Evolutionary conservation across 352 stramenopile species (phyloP), one percentile per base, ranked within the genome.

Genomic region (Phytophthora sp.): DNA sequence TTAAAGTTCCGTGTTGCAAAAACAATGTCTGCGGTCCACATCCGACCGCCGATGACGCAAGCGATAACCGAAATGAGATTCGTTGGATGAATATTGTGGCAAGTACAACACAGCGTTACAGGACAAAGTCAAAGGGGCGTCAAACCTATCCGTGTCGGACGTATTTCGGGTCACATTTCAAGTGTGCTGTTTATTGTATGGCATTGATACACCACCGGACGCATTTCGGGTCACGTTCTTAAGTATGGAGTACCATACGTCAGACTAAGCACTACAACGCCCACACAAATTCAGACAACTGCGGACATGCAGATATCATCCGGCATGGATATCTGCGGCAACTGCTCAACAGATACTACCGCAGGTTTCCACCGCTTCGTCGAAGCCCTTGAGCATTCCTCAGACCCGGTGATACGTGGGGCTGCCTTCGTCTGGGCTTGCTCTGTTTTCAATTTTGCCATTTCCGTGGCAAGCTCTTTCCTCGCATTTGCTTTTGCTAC

Each of bases 241-340:
- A 20, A 44, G 16, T 44, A 23, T 44, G 2, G 36, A 21, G 36
- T 24, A 44, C 36, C 16, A 7, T n/a, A 23, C 3, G 12, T 24
- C 12, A 44, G n/a, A 0, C 3, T 44, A 15, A n/a, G 36, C 36
- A 44, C n/a, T 24, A 24, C 36, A 44, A 21, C 36, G 15, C 7
- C n/a, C n/a, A n/a, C n/a, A n/a, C n/a, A n/a, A n/a, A n/a, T n/a
- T 44, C 36, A 44, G 36, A 24, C 36, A 44, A 44, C 36, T 16
- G 18, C 36, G 13, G 36, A 44, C 36, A 44, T 44, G n/a, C 16
- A 23, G 36, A 44, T 44, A 44, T 26, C 36, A 11, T n/a, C 36
- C 8, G 35, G 36, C 18, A 11, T 16, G 12, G n/a, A 2, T 4
- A n/a, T 44, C 36, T 44, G n/a, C 36, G 1, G n/a, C n/a, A 6